Conservation (phyloP, 2,329 filamentous ascomycete genomes). For the Calonectria naviculata region DNA sequence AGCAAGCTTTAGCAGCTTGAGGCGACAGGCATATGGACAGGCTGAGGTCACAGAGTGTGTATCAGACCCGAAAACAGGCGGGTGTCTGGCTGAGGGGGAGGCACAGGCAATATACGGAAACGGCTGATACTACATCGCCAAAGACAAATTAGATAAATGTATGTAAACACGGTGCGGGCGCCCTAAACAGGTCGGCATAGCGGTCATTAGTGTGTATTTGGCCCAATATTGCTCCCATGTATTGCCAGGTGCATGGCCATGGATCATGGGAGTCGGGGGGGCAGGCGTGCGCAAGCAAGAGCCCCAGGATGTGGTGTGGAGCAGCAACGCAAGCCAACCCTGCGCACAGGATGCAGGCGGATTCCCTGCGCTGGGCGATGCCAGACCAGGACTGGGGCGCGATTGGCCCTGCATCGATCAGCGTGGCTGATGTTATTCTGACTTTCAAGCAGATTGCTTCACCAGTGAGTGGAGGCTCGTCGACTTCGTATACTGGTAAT, state of each 20-base stretch:
- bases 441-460: constrained; percentile 16
- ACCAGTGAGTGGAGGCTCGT: constrained; percentile 9
- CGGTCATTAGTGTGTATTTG: constrained; percentile 11
- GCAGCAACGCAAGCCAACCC: constrained; percentile 13
- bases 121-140: background rate
- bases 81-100: constrained; percentile 27
- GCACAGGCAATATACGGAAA: constrained; percentile 22
- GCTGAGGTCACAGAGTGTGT: constrained; percentile 28
- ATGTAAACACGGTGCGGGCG: constrained; percentile 28
- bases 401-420: constrained; percentile 5
- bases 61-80: constrained; percentile 25
- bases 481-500: constrained; percentile 12
- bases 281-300: constrained; percentile 4
- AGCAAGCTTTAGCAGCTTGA: background rate
- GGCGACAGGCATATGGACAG: background rate
- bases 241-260: constrained; percentile 17
- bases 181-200: constrained; percentile 11
- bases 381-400: background rate
- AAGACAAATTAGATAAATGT: constrained; percentile 31
- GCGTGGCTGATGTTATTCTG: constrained; percentile 25
- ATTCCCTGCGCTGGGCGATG: constrained; percentile 6
- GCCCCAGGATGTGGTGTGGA: constrained; percentile 20
- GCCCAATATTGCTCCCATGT: constrained; percentile 7
- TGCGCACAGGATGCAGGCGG: constrained; percentile 17
- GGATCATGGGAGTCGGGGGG: constrained; percentile 20